phyloP scores from a whole-genome alignment of 202 grass and related monocot genomes.

The Schoenoplectus tabernaemontani region DNA sequence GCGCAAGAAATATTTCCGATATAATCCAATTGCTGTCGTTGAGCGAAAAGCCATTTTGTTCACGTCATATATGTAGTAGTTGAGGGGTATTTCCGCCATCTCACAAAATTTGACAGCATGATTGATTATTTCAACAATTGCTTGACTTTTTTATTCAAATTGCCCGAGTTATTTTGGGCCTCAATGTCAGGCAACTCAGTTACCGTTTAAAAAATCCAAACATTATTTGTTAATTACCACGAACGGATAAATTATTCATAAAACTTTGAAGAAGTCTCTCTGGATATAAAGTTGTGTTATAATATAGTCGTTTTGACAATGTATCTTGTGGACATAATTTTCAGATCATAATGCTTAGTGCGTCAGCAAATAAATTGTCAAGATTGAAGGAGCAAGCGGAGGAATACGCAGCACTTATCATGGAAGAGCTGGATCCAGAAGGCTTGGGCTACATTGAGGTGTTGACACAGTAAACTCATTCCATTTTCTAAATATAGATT shows the following conservation, averaged over 20 bases:
- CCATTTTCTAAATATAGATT: neutral
- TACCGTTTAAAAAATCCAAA: neutral
- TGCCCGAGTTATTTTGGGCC: too few species aligned
- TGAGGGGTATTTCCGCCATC: conserved; percentile 54
- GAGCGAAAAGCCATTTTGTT: too few species aligned
- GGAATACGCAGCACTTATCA: conserved; percentile 94
- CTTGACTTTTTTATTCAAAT: neutral
- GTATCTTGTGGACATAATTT: conserved; percentile 19
- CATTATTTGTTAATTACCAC: neutral
- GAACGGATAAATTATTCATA: neutral
- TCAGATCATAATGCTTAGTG: conserved; percentile 95
- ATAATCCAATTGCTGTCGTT: conserved; percentile 27
- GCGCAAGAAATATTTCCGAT: conserved; percentile 16
- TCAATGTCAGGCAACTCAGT: neutral
- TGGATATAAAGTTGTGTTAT: neutral
- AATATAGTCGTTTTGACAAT: neutral
- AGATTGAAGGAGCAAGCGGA: conserved; percentile 94
- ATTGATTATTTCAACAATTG: conserved; percentile 12
- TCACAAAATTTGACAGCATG: neutral
- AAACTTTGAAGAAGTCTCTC: conserved; percentile 13
- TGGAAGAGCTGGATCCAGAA: conserved; percentile 97
- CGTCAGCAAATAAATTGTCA: conserved; percentile 82
- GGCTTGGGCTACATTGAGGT: conserved; percentile 96
- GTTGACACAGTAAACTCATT: conserved; percentile 3
- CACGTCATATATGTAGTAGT: conserved; percentile 20